Conservation (phyloP, 108 stramenopile genomes). For the Aurantiochytrium sp. region DNA sequence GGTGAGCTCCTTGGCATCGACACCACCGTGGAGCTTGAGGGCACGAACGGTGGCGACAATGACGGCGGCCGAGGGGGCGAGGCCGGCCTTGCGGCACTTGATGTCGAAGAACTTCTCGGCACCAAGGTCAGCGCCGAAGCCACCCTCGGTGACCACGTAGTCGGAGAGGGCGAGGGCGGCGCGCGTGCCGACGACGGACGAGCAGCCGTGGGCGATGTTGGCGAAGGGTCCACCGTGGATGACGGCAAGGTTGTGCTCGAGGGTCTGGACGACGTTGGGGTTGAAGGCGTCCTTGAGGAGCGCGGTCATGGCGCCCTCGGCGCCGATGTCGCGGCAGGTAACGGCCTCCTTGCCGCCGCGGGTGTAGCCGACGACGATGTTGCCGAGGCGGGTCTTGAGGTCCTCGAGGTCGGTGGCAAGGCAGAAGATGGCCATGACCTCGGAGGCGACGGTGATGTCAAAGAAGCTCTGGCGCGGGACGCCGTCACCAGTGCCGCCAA, state of each 20-base stretch:
- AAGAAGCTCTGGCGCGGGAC: not conserved
- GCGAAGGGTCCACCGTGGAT: constrained; percentile 3
- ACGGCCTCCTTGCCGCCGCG: constrained; percentile 1
- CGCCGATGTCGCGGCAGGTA: not conserved
- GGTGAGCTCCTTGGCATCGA: not conserved
- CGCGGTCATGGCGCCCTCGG: constrained; percentile 15
- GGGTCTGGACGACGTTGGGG: constrained; percentile 11
- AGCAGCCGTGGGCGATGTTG: constrained; percentile 11
- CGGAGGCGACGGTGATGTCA: constrained; percentile 6
- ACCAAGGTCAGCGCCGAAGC: constrained; percentile 10
- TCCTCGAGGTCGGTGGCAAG: constrained; percentile 11
- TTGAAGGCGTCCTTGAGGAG: not conserved
- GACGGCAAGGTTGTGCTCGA: constrained; percentile 6
- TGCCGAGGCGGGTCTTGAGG: constrained; percentile 14
- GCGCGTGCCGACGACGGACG: not conserved
- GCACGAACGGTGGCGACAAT: not conserved
- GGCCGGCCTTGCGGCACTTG: constrained; percentile 17
- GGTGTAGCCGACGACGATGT: not conserved
- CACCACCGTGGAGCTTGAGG: constrained; percentile 11
- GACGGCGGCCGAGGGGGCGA: not conserved
- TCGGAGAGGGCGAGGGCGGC: not conserved
- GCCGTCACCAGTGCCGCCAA: constrained; percentile 7
- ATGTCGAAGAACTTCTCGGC: constrained; percentile 17
- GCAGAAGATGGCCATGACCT: constrained; percentile 21
- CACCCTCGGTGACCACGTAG: not conserved